Percentiles rank a stretch among this genome's conserved stretches.
phyloP scores from a whole-genome alignment of 129 eudicot genomes.

The Silybum marianum region DNA sequence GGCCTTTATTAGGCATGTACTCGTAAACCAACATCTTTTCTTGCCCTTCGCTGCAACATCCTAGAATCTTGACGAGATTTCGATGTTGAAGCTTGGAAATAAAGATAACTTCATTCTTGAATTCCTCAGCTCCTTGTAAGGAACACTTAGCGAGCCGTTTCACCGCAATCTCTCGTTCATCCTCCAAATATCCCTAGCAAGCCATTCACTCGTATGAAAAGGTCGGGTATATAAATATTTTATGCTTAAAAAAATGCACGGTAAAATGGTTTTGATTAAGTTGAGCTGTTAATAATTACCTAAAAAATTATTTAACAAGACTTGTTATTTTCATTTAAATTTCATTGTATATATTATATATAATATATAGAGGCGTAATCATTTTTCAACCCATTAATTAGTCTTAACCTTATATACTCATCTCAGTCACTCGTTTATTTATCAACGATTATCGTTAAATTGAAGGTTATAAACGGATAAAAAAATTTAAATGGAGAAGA shows the following conservation, averaged over 20 bases:
- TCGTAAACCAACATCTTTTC: conserved; percentile 32
- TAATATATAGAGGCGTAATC: too few relatives aligned
- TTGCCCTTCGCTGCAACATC: conserved; percentile 23
- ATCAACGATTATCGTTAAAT: too few relatives aligned
- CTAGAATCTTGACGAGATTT: conserved; percentile 30
- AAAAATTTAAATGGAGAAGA: too few relatives aligned
- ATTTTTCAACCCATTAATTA: too few relatives aligned
- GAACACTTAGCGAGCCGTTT: conserved; percentile 27
- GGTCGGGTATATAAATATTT: background rate
- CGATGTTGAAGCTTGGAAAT: conserved; percentile 37
- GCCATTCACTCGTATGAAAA: conserved; percentile 7
- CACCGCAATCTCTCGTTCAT: conserved; percentile 25
- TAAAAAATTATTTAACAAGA: background rate
- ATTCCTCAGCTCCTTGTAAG: conserved; percentile 25
- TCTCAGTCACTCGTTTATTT: too few relatives aligned
- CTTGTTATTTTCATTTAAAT: background rate
- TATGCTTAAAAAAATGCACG: background rate
- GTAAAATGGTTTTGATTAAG: background rate
- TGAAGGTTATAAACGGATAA: too few relatives aligned
- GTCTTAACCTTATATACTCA: too few relatives aligned
- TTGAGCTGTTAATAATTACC: background rate
- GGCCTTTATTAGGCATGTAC: conserved; percentile 30
- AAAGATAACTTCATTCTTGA: conserved; percentile 15
- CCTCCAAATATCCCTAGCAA: conserved; percentile 26
- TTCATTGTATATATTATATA: too few relatives aligned